Evolutionary conservation across 2,329 filamentous ascomycete species (phyloP), one percentile per base, ranked within the genome.

Genomic region (Cercospora brassicicola): DNA sequence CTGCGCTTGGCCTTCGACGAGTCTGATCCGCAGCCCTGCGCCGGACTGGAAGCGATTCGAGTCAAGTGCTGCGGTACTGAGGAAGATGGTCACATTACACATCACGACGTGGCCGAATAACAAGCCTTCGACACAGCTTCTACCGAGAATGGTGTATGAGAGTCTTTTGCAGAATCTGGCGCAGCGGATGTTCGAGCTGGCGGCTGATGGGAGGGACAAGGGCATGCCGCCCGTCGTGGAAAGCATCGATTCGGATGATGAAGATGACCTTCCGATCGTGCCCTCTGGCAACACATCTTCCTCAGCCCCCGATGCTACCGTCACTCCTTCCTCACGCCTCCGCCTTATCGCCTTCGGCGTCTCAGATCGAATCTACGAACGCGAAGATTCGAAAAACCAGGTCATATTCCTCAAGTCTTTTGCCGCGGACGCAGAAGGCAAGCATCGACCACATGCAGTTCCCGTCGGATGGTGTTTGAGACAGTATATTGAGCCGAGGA

Each of bases 21-120:
- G 79, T 70, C 73, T 84, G 20, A 77, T 83, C n/a, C 72, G 80
- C 15, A 75, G 69, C 39, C 81, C 80, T 60, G 79, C 76, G 57
- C 78, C 80, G 15, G 78, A 79, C n/a, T 84, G 83, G 73, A 73
- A 77, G 67, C 75, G 79, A 20, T 84, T 81, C 62, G 80, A 83
- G 74, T 78, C 53, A 36, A 56, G 66, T 57, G 55, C 55, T 64
- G 36, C 62, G 15, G 70, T 70, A 18, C 74, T 85, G 11, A 73
- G 75, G 9, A 73, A 80, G 33, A 75, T 85, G 8, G 76, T 81
- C 4, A 84, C 83, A 0, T 74, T 85, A 18, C 82, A 84, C 67
- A 81, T 84, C 69, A 82, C 81, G 0, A 83, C 81, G 4, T 84
- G 83, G 81, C 83, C 83, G 4, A 82, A 72, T 23, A 83, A 82